These are phyloP conservation scores for Amorphotheca resinae DNA, from an alignment of 495 filamentous ascomycete species.

Conservation along the genomic window DNA sequence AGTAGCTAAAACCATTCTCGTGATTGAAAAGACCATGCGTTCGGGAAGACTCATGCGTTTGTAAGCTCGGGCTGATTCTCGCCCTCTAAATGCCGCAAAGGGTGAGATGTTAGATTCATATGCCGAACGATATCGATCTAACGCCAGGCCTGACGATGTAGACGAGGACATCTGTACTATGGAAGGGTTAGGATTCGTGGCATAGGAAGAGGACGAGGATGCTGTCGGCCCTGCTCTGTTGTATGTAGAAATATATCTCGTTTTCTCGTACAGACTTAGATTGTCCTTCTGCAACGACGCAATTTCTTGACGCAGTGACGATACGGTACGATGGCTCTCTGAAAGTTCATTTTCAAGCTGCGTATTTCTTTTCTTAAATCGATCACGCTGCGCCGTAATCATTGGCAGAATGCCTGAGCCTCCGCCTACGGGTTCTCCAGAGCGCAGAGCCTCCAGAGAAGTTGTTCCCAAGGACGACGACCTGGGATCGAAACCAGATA, in stretches of 20 bases:
- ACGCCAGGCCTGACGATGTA: conserved; percentile 32
- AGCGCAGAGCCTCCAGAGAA: conserved; percentile 32
- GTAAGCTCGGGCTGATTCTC: conserved; percentile 85
- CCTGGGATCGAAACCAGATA: conserved; percentile 80
- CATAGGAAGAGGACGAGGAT: conserved; percentile 60
- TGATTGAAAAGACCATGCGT: conserved; percentile 79
- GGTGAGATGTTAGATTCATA: conserved; percentile 94
- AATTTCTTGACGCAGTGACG: conserved; percentile 81
- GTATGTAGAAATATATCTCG: conserved; percentile 88
- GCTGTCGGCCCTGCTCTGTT: conserved; percentile 49
- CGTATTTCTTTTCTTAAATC: conserved; percentile 91
- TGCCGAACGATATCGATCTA: conserved; percentile 82
- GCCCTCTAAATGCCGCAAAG: conserved; percentile 86
- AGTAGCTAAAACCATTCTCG: conserved; percentile 80
- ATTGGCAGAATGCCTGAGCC: conserved; percentile 91
- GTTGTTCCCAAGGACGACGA: conserved; percentile 24
- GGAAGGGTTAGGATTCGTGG: conserved; percentile 60
- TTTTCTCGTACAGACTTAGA: conserved; percentile 93
- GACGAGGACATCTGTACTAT: conserved; percentile 49
- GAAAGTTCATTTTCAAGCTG: conserved; percentile 87
- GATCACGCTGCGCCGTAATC: conserved; percentile 94
- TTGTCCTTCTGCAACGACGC: conserved; percentile 93
- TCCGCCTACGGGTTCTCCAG: conserved; percentile 61
- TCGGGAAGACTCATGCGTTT: conserved; percentile 90
- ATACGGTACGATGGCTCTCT: conserved; percentile 66